These are phyloP conservation scores for Talaromyces albobiverticillius DNA, from an alignment of 2,329 filamentous ascomycete genomes.

Conservation along the genomic window DNA sequence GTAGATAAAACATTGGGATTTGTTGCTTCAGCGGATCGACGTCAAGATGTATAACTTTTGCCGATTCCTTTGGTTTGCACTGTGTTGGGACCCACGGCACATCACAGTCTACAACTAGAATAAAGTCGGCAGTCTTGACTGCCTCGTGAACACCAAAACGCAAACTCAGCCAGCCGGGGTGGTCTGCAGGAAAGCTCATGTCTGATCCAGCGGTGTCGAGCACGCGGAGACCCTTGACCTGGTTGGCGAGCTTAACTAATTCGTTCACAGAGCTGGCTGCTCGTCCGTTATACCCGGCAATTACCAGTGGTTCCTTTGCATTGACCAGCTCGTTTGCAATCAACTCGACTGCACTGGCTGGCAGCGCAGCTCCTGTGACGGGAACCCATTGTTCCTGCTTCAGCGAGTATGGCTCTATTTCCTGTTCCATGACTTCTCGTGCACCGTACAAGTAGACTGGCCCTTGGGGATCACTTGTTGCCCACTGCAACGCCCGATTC, in stretches of 20 bases:
- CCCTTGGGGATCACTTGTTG: slow-evolving; percentile 70
- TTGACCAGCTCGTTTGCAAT: slow-evolving; percentile 44
- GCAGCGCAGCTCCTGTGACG: slow-evolving; percentile 64
- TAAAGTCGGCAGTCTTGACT: slow-evolving; percentile 76
- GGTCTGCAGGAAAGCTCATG: slow-evolving; percentile 49
- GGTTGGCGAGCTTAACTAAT: slow-evolving; percentile 47
- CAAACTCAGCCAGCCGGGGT: slow-evolving; percentile 63
- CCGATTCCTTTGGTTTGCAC: slow-evolving; percentile 55
- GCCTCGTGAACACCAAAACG: slow-evolving; percentile 70
- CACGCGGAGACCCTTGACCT: slow-evolving; percentile 48
- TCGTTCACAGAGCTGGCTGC: slow-evolving; percentile 41
- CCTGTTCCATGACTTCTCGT: slow-evolving; percentile 81
- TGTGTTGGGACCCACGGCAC: slow-evolving; percentile 90
- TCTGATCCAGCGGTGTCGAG: slow-evolving; percentile 54
- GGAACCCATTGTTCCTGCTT: slow-evolving; percentile 69
- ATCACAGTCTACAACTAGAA: slow-evolving; percentile 83
- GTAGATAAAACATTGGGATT: slow-evolving; percentile 72
- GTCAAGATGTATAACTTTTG: slow-evolving; percentile 64
- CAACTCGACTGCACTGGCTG: slow-evolving; percentile 43
- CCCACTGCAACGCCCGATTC: slow-evolving; percentile 79
- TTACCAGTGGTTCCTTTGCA: slow-evolving; percentile 48
- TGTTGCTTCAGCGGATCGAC: slow-evolving; percentile 67
- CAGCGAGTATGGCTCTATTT: slow-evolving; percentile 69
- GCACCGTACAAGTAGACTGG: slow-evolving; percentile 78
- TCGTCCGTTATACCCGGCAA: slow-evolving; percentile 52